Percentiles rank a stretch among this genome's conserved stretches.
Conservation (phyloP, 768 basidiomycete species). For the Clitopilus passeckerianus region DNA sequence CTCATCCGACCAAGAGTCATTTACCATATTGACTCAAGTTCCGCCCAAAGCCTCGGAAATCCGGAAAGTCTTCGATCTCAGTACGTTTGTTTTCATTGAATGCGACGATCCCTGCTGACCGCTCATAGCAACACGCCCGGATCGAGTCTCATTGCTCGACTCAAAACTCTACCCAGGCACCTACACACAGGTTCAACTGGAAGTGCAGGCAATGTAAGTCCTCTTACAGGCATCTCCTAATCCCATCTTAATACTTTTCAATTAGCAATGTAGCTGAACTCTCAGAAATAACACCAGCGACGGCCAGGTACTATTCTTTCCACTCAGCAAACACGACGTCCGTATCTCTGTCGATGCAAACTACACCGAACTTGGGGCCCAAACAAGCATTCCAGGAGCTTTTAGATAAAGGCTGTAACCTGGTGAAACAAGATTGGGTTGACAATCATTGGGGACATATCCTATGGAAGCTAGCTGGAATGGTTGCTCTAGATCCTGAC, state of each 20-base stretch:
- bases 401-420: constrained; percentile 55
- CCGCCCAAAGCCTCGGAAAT: constrained; percentile 8
- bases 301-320: constrained; percentile 60
- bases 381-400: constrained; percentile 46
- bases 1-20: neutral
- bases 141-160: constrained; percentile 38
- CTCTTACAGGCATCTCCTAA: neutral
- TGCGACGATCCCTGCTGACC: neutral
- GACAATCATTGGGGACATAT: constrained; percentile 89
- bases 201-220: constrained; percentile 48
- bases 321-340: constrained; percentile 31
- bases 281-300: constrained; percentile 45
- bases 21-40: neutral
- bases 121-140: constrained; percentile 22
- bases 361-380: constrained; percentile 35
- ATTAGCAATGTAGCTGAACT: constrained; percentile 48
- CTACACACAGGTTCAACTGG: constrained; percentile 36
- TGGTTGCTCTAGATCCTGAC: constrained; percentile 70
- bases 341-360: constrained; percentile 14
- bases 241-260: constrained; percentile 1
- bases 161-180: constrained; percentile 50
- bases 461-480: constrained; percentile 92
- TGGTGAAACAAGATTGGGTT: constrained; percentile 79
- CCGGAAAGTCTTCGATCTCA: constrained; percentile 36
- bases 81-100: constrained; percentile 24